Base-by-base conservation (phyloP, 2,329 filamentous ascomycete genomes). In the Annulohypoxylon truncatum region DNA sequence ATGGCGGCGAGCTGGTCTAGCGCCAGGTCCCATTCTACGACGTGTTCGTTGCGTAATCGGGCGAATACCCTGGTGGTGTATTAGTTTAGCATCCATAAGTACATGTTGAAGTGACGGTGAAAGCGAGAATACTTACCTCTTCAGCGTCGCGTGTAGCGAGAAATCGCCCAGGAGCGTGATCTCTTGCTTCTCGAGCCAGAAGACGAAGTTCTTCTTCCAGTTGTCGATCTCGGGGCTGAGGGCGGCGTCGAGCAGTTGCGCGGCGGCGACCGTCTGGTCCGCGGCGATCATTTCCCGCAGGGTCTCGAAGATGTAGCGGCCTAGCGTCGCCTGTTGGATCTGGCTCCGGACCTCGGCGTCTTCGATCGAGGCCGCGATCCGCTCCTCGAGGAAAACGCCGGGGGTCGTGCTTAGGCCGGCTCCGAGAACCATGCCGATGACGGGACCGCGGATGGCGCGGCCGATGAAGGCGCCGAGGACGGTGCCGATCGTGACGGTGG, bases 101-200 rank as follows among this genome's bases (percentile, higher is more conserved):
- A 46, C n/a, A 3, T 12, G 28, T 15, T 12, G 13, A 15, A n/a
- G 35, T n/a, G 22, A 29, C 8, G 20, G n/a, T 18, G 22, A 8
- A 13, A 3, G 22, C n/a, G n/a, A n/a, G 24, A 18, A 13, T 6
- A 31, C 61, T 53, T 66, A 68, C 66, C 52, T 66, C 48, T 56
- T 62, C n/a, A 68, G n/a, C 44, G 61, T 53, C 3, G 61, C 13
- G 44, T 66, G 24, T 29, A 68, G n/a, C 12, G 66, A 66, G 20
- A 68, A 47, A 5, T 60, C 62, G 3, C 33, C 20, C 4, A 64
- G 62, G 8, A 60, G 29, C 1, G 28, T 46, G 12, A 61, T 50
- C 10, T 62, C 50, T 47, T 68, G 65, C 42, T 48, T 60, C 46
- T 67, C 61, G n/a, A 67, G 52, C 64, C 64, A 67, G n/a, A 40